A percentile compares a stretch with the other conserved stretches of the same genome.
Conservation (phyloP, 441 rosid genomes). For the Arabidopsis hybrid region DNA sequence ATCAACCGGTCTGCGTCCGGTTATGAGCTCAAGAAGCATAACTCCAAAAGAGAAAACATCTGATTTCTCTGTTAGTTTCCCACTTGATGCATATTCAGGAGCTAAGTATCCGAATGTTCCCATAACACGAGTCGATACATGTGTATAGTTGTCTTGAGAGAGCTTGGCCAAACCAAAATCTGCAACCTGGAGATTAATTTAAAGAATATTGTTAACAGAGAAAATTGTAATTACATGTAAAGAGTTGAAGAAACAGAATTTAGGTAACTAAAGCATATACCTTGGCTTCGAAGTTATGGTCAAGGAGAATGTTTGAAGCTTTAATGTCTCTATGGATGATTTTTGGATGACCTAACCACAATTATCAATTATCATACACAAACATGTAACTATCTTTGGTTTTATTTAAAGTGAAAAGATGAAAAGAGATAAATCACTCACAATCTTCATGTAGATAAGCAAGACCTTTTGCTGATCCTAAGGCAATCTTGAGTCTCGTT, state of each 20-base stretch:
- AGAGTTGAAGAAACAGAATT: neutral
- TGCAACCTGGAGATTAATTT: conserved; percentile 60
- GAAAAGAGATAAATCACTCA: conserved; percentile 42
- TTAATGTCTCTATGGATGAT: conserved; percentile 90
- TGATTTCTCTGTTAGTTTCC: conserved; percentile 87
- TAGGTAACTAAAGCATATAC: conserved; percentile 42
- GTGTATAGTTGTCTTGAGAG: conserved; percentile 65
- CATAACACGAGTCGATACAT: conserved; percentile 93
- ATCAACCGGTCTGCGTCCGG: conserved; percentile 78
- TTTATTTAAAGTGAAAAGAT: neutral
- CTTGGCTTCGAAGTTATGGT: conserved; percentile 69
- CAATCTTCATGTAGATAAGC: conserved; percentile 95
- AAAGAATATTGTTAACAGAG: neutral
- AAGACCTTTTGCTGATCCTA: conserved; percentile 88
- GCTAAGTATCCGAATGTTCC: conserved; percentile 98
- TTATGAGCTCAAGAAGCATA: conserved; percentile 77
- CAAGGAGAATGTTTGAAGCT: conserved; percentile 83
- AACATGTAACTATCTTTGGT: neutral
- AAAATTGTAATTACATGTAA: neutral
- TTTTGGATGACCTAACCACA: conserved; percentile 70
- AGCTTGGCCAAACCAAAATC: conserved; percentile 93
- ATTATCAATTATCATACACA: neutral
- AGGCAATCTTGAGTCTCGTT: conserved; percentile 73
- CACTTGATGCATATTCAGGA: conserved; percentile 93
- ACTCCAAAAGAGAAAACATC: conserved; percentile 93